Base-by-base conservation (phyloP, 2,329 filamentous ascomycete genomes). In the Zymoseptoria crescenta region DNA sequence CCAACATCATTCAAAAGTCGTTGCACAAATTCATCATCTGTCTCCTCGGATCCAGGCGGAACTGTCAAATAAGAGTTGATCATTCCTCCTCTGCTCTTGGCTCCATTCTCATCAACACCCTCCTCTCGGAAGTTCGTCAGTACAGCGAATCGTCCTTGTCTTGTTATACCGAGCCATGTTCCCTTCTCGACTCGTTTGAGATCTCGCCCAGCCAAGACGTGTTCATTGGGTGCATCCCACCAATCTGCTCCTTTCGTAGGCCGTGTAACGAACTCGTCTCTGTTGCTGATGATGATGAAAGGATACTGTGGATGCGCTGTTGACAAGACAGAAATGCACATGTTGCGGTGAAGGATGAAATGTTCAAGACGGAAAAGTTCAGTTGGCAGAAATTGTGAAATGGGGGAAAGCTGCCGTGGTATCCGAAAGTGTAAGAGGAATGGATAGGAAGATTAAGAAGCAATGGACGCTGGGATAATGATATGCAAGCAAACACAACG, bases 91-190 rank as follows among this genome's bases (percentile, higher is more conserved):
- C 84, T 77, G 62, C 81, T 84, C 49, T 80, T 79, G 50, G 73
- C 71, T 53, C 73, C 73, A 51, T 76, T 69, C 21, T 70, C 66
- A 35, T 60, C 57, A 16, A 56, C 67, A 19, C 79, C 73, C 24
- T 74, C 73, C 69, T 86, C 84, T 48, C 82, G 81, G 69, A 84
- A 87, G 71, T 87, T 87, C 54, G 84, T 87, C 30, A 87, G 75
- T 5, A 85, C 80, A 2, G 83, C 83, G 52, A 87, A 69, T 58
- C 83, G 82, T 28, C 84, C 84, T 62, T 84, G 77, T 30, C 75
- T 78, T 8, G 83, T 86, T 58, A 87, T 76, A 20, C 83, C 84
- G 53, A 87, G 79, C 84, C 84, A 87, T 60, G 84, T 87, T 21
- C 84, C 84, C 57, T 83, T 81, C 48, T 77, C 80, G 13, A 78